phyloP scores from a whole-genome alignment of 2,329 filamentous ascomycete species.

The Mycosphaerelloides madeirae region DNA sequence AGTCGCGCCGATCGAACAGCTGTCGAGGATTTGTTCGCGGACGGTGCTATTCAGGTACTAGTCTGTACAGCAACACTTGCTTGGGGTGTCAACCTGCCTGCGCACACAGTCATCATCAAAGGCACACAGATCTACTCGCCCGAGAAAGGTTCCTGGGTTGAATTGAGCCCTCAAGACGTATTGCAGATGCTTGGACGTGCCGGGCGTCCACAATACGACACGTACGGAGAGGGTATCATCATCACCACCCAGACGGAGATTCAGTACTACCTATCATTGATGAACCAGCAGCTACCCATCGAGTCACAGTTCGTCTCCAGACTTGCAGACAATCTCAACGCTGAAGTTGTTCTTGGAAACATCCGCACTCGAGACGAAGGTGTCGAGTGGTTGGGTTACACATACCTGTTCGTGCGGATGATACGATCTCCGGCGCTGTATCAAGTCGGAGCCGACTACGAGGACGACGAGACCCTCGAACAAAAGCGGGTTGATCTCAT shows the following conservation, averaged over 20 bases:
- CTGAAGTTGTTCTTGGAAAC: slow-evolving; percentile 91
- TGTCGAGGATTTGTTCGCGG: slow-evolving; percentile 89
- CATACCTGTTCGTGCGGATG: slow-evolving; percentile 97
- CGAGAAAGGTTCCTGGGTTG: slow-evolving; percentile 98
- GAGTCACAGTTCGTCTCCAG: slow-evolving; percentile 94
- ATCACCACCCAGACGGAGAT: slow-evolving; percentile 94
- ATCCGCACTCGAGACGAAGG: slow-evolving; percentile 87
- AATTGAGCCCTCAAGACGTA: slow-evolving; percentile 94
- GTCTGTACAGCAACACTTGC: slow-evolving; percentile 97
- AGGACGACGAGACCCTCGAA: slow-evolving; percentile 83
- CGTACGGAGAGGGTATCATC: slow-evolving; percentile 96
- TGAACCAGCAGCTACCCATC: slow-evolving; percentile 96
- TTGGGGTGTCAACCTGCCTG: slow-evolving; percentile 97
- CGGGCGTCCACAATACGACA: slow-evolving; percentile 92
- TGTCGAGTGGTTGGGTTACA: slow-evolving; percentile 98
- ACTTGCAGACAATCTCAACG: slow-evolving; percentile 91
- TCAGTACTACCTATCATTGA: slow-evolving; percentile 91
- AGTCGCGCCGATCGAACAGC: slow-evolving; percentile 89
- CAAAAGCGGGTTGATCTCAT: slow-evolving; percentile 97
- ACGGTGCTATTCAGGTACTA: slow-evolving; percentile 87
- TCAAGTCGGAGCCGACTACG: slow-evolving; percentile 92
- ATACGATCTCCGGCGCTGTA: slow-evolving; percentile 90
- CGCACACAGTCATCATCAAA: slow-evolving; percentile 98
- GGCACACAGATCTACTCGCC: slow-evolving; percentile 97
- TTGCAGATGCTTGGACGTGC: slow-evolving; percentile 98